Evolutionary conservation across 129 eudicot genomes (phyloP), one percentile per base, ranked within the genome.

Genomic region (Ambrosia artemisiifolia): DNA sequence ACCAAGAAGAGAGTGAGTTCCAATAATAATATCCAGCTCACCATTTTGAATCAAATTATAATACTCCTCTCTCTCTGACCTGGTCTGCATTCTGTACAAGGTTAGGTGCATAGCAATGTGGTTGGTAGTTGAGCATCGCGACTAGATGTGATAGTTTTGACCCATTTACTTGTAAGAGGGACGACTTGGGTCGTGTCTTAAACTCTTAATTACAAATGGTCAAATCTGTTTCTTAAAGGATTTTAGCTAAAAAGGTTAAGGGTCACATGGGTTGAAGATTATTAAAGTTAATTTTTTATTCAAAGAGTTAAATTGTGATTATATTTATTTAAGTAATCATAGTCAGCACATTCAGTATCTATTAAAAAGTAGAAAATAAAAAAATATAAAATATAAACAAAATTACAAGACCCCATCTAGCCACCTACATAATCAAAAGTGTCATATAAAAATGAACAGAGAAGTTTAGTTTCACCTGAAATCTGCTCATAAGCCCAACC

Each of bases 401-500:
- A 49, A 9, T 51, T 11, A 20, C 34, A 38, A 20, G 35, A 6
- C 19, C 54, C 56, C 19, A 43, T 13, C 42, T 44, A 43, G 71
- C 57, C 71, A 24, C 56, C 24, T 66, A 12, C 35, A 66, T 65
- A 40, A 66, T 46, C 28, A 55, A 50, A 18, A 30, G 13, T 63
- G 38, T 50, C 34, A 74, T 38, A 6, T 24, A 17, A 75, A 75
- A 66, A 32, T 17, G 30, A 43, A 72, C 3, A 59, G 14, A 36
- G 32, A n/a, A 71, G 55, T 2, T 42, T 60, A 46, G 54, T 73
- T 12, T 28, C 82, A 93, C 98, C 98, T 90, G 96, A 88, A 90
- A 93, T 84, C 98, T 93, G 84, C 96, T 93, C 55, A 93, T 81
- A 71, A 93, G 92, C 75, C 98, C 96, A 80, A 93, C 90, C 78